phyloP scores from a whole-genome alignment of 202 grass and related monocot genomes.

The Zizania palustris region DNA sequence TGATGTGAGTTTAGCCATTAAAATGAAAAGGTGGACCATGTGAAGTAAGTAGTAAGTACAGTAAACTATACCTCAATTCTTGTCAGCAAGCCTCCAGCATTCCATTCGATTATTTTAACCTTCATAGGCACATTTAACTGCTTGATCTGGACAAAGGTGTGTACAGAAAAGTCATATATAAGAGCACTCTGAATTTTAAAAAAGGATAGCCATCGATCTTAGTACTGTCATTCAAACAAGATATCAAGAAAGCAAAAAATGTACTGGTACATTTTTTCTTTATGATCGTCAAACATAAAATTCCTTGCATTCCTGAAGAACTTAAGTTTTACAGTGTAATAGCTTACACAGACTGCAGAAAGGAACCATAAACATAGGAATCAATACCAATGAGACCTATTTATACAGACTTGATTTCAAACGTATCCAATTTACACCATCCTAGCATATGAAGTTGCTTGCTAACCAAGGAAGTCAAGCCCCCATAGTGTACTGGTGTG shows the following conservation, averaged over 20 bases:
- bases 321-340: background rate
- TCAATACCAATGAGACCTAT: background rate
- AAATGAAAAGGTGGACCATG: slow-evolving; percentile 11
- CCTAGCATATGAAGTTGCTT: background rate
- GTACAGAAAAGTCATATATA: slow-evolving; percentile 30
- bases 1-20: slow-evolving; percentile 1
- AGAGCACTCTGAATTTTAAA: slow-evolving; percentile 4
- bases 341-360: background rate
- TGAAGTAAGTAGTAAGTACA: background rate
- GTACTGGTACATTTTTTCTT: background rate
- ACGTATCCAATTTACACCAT: background rate
- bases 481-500: background rate
- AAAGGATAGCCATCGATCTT: slow-evolving; percentile 7
- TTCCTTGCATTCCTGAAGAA: background rate
- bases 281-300: slow-evolving; percentile 17
- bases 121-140: slow-evolving; percentile 79
- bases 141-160: slow-evolving; percentile 65
- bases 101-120: slow-evolving; percentile 90
- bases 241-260: background rate
- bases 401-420: background rate
- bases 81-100: slow-evolving; percentile 75
- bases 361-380: slow-evolving; percentile 10
- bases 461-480: background rate
- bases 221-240: background rate
- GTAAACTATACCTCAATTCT: slow-evolving; percentile 77